phyloP scores from a whole-genome alignment of 106 monocot genomes.

The Narthecium ossifragum region DNA sequence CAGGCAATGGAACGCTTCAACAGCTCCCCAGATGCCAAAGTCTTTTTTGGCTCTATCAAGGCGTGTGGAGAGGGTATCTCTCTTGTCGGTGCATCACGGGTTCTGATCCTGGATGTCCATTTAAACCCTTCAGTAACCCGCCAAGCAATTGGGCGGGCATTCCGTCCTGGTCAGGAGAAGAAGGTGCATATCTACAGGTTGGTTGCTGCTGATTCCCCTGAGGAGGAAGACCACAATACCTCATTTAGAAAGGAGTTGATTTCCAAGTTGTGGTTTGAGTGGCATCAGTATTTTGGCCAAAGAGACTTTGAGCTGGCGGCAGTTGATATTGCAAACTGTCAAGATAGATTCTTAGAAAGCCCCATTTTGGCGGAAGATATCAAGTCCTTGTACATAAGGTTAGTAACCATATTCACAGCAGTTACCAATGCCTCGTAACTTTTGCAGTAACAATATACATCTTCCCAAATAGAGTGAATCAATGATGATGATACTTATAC shows the following conservation, averaged over 20 bases:
- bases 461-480: too few relatives aligned
- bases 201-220: conserved; percentile 66
- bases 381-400: conserved; percentile 55
- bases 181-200: conserved; percentile 65
- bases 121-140: conserved; percentile 85
- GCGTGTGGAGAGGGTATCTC: conserved; percentile 95
- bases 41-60: conserved; percentile 89
- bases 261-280: conserved; percentile 89
- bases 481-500: too few relatives aligned
- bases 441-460: too few relatives aligned
- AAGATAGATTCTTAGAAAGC: conserved; percentile 51
- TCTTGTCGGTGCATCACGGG: conserved; percentile 71
- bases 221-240: conserved; percentile 54
- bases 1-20: conserved; percentile 78
- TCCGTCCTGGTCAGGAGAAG: conserved; percentile 70
- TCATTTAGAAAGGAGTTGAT: conserved; percentile 76
- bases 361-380: conserved; percentile 40
- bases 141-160: conserved; percentile 88
- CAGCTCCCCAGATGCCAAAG: conserved; percentile 60
- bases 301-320: conserved; percentile 37
- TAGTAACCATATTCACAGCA: too few relatives aligned
- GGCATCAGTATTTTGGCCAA: conserved; percentile 33
- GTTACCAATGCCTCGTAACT: too few relatives aligned
- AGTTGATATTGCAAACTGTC: conserved; percentile 20
- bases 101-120: conserved; percentile 75